These are phyloP conservation scores for Pseudoneurospora amorphoporcata DNA, from an alignment of 495 filamentous ascomycete genomes.

Conservation along the genomic window DNA sequence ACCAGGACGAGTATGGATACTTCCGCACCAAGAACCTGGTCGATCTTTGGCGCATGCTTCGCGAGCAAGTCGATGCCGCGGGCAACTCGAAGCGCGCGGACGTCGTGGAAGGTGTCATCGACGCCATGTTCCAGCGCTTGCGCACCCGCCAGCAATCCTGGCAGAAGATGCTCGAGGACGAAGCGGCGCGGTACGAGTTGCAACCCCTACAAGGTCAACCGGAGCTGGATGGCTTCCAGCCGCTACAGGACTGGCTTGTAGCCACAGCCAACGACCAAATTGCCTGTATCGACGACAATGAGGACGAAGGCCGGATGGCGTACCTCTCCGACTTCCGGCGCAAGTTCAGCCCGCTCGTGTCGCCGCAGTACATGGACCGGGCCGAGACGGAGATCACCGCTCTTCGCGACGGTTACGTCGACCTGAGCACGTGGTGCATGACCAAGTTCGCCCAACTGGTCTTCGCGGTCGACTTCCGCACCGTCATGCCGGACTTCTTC, in stretches of 20 bases:
- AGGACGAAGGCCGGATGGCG: slow-evolving; percentile 55
- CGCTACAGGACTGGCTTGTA: slow-evolving; percentile 85
- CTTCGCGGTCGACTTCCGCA: slow-evolving; percentile 74
- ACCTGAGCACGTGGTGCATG: slow-evolving; percentile 84
- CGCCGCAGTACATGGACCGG: slow-evolving; percentile 64
- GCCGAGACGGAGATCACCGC: slow-evolving; percentile 60
- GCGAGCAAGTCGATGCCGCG: slow-evolving; percentile 77
- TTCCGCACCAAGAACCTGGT: slow-evolving; percentile 83
- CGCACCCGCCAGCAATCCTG: slow-evolving; percentile 70
- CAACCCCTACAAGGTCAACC: slow-evolving; percentile 25
- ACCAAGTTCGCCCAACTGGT: slow-evolving; percentile 72
- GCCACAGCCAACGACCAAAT: slow-evolving; percentile 99
- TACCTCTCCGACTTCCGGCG: slow-evolving; percentile 74
- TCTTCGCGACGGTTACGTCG: slow-evolving; percentile 83
- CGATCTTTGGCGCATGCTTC: slow-evolving; percentile 96
- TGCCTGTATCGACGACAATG: slow-evolving; percentile 84
- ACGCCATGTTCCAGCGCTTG: slow-evolving; percentile 83
- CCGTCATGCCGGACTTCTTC: slow-evolving; percentile 81
- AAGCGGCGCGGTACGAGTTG: slow-evolving; percentile 58
- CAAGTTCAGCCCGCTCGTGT: slow-evolving; percentile 68
- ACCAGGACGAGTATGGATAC: slow-evolving; percentile 73
- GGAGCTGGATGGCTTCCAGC: slow-evolving; percentile 66
- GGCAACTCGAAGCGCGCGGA: slow-evolving; percentile 71
- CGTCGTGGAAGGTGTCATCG: slow-evolving; percentile 84
- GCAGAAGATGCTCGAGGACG: slow-evolving; percentile 82